These are phyloP conservation scores for Brasilioporus rufonigricans DNA, from an alignment of 768 basidiomycete genomes.

Conservation along the genomic window DNA sequence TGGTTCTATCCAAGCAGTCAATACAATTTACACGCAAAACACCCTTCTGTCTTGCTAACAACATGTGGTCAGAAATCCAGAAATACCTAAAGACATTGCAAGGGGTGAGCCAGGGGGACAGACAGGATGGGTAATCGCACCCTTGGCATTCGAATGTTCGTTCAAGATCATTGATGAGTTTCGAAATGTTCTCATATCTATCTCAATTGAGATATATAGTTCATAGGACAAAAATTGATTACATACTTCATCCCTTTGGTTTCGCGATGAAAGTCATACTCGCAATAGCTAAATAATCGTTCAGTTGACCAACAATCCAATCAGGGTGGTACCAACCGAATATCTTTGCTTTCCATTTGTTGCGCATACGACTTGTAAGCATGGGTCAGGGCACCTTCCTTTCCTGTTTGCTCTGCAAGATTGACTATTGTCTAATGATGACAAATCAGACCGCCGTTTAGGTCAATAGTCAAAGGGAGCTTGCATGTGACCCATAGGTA, in stretches of 20 bases:
- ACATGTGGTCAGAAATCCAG: conserved; percentile 70
- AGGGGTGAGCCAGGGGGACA: neutral
- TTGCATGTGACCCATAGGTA: conserved; percentile 77
- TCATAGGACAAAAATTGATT: neutral
- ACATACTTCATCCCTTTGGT: conserved; percentile 92
- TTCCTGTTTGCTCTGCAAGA: conserved; percentile 87
- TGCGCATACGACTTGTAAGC: conserved; percentile 72
- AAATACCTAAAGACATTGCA: conserved; percentile 54
- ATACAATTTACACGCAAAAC: conserved; percentile 93
- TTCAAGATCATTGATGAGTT: conserved; percentile 68
- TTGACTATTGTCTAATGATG: conserved; percentile 71
- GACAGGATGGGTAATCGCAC: conserved; percentile 34
- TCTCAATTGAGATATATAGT: conserved; percentile 3
- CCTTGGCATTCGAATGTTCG: conserved; percentile 79
- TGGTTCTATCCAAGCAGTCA: conserved; percentile 93
- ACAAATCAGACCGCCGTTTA: conserved; percentile 4
- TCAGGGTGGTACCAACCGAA: conserved; percentile 43
- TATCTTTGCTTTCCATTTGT: conserved; percentile 53
- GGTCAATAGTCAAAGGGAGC: conserved; percentile 17
- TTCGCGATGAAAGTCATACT: conserved; percentile 92
- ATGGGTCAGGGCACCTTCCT: conserved; percentile 75
- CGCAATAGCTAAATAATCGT: conserved; percentile 52
- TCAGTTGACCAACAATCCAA: neutral
- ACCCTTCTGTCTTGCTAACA: conserved; percentile 80
- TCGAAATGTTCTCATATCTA: conserved; percentile 89